Percentiles rank a stretch among this genome's conserved stretches.
Conservation (phyloP, 2,329 filamentous ascomycete species). For the Ophiostoma populinum region DNA sequence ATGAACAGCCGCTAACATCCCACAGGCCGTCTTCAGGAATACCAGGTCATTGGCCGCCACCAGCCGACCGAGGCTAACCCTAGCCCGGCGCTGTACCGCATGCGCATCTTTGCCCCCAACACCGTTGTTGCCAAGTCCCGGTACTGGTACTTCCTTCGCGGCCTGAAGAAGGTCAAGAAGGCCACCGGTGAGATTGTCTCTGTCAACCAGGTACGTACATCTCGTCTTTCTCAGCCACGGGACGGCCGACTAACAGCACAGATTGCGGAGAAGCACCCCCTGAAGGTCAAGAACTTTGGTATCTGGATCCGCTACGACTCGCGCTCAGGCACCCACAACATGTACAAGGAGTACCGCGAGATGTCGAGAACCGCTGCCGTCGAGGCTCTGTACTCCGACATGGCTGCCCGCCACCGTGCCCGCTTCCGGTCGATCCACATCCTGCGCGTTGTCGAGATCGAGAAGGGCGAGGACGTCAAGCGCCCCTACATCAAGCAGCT, state of each 20-base stretch:
- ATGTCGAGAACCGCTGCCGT: constrained; percentile 91
- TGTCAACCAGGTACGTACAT: constrained; percentile 67
- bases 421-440: constrained; percentile 94
- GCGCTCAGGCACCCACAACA: constrained; percentile 99
- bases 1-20: constrained; percentile 11
- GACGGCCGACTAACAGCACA: constrained; percentile 19
- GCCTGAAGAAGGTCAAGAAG: constrained; percentile 99
- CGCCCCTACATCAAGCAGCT: constrained; percentile 99
- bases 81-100: constrained; percentile 96
- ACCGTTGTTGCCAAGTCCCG: constrained; percentile 97
- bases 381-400: constrained; percentile 96
- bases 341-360: constrained; percentile 99
- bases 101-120: constrained; percentile 99
- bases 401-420: constrained; percentile 96
- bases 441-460: constrained; percentile 93
- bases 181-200: constrained; percentile 97
- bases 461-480: constrained; percentile 88
- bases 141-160: constrained; percentile 99
- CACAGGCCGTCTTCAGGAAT: constrained; percentile 97
- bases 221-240: neutral
- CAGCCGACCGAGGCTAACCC: constrained; percentile 95
- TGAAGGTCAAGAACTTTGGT: constrained; percentile 99
- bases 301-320: constrained; percentile 99
- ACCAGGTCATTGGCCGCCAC: constrained; percentile 99
- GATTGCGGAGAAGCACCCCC: constrained; percentile 97